These are phyloP conservation scores for Coemansia sp. DNA, from an alignment of 192 early-diverging fungal genomes.

Conservation along the genomic window DNA sequence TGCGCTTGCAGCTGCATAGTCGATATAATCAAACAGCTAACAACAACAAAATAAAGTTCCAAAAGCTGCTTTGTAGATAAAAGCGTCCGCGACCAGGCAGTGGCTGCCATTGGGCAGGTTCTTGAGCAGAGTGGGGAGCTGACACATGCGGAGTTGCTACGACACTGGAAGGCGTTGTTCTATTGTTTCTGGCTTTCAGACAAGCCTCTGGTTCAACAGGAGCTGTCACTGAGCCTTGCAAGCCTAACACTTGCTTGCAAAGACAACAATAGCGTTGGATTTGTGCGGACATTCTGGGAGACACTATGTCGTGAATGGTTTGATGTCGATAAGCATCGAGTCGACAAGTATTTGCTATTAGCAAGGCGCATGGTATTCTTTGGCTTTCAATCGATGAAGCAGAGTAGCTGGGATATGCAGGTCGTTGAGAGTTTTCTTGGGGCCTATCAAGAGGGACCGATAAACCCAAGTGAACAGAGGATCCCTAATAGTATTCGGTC, in stretches of 20 bases:
- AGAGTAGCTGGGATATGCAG: slow-evolving; percentile 37
- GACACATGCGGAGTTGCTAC: slow-evolving; percentile 64
- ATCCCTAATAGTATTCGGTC: slow-evolving; percentile 41
- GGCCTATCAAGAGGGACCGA: slow-evolving; percentile 28
- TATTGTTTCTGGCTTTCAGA: slow-evolving; percentile 98
- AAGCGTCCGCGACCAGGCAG: slow-evolving; percentile 42
- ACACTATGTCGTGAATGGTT: slow-evolving; percentile 53
- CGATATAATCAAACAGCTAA: background rate
- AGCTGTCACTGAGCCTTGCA: slow-evolving; percentile 78
- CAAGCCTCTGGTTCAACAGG: slow-evolving; percentile 88
- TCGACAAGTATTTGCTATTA: slow-evolving; percentile 52
- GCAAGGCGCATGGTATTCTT: slow-evolving; percentile 46
- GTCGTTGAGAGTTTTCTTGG: slow-evolving; percentile 23
- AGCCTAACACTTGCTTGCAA: slow-evolving; percentile 39
- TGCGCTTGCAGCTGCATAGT: background rate
- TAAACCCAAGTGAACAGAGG: slow-evolving; percentile 29
- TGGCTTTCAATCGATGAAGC: slow-evolving; percentile 31
- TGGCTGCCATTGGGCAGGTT: slow-evolving; percentile 16
- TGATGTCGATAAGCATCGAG: slow-evolving; percentile 47
- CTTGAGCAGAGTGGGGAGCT: slow-evolving; percentile 44
- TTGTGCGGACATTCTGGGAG: slow-evolving; percentile 53
- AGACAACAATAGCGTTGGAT: slow-evolving; percentile 27
- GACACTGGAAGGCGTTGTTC: slow-evolving; percentile 92
- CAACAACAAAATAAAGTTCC: background rate
- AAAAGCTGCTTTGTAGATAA: slow-evolving; percentile 24